Evolutionary conservation across 2,329 filamentous ascomycete genomes (phyloP), one percentile per base, ranked within the genome.

Genomic region (Fusarium tuaranense): DNA sequence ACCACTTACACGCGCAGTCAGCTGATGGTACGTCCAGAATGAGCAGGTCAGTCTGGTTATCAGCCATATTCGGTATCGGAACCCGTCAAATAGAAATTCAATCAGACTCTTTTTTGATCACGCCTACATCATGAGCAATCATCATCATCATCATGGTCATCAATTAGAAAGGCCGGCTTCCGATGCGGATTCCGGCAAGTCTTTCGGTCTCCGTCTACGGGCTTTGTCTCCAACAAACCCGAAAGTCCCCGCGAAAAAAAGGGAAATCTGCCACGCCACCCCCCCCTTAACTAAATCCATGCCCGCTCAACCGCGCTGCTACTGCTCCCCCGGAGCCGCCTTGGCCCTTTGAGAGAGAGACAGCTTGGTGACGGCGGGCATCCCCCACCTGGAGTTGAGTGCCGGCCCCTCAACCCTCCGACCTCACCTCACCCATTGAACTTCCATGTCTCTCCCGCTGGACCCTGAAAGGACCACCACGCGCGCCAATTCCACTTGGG

Each of bases 391-490:
- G 63, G 65, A 64, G 58, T 27, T 62, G 68, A 63, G 57, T 34
- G 61, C 48, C 71, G 71, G 71, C 71, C 71, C 71, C 71, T 74
- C 71, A 74, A 74, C 71, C 67, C 55, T 57, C 27, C 36, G 53
- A n/a, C 53, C 39, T 70, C 67, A 66, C 41, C 57, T 69, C 66
- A 65, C 46, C 62, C 60, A 53, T 57, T 22, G 51, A 44, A 30
- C 22, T 65, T 44, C 44, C 44, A 46, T 46, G 44, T 27, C 27
- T 25, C 44, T n/a, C 36, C 36, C 55, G 64, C 66, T 67, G 68
- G 71, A 74, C 71, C 71, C 71, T 72, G 71, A 70, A 71, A 59
- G 63, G 30, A n/a, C n/a, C 30, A 32, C 30, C 30, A 32, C 30
- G 30, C 32, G 8, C 25, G n/a, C 38, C 18, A 39, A 63, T 67